phyloP scores from a whole-genome alignment of 805 yeast genomes.

The Spathaspora boniae region DNA sequence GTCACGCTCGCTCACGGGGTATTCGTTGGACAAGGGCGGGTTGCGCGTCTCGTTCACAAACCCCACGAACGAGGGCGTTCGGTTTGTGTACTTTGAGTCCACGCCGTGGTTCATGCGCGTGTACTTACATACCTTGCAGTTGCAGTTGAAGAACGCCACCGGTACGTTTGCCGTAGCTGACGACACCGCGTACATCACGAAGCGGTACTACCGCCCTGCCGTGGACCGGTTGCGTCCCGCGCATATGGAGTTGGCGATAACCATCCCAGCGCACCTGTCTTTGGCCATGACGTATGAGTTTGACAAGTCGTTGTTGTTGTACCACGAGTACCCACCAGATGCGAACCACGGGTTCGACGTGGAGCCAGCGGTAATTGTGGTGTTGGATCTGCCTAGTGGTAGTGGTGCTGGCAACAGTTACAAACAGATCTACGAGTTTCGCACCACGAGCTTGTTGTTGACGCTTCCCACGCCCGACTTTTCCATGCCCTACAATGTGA shows the following conservation, averaged over 20 bases:
- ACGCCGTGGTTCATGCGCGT: slow-evolving; percentile 92
- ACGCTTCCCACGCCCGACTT: slow-evolving; percentile 96
- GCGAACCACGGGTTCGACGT: slow-evolving; percentile 97
- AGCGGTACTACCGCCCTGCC: slow-evolving; percentile 70
- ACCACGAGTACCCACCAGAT: slow-evolving; percentile 98
- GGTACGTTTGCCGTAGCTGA: slow-evolving; percentile 17
- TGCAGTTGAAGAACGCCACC: slow-evolving; percentile 25
- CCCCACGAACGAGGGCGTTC: slow-evolving; percentile 47
- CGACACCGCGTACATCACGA: slow-evolving; percentile 35
- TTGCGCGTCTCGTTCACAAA: slow-evolving; percentile 76
- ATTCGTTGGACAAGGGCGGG: slow-evolving; percentile 89
- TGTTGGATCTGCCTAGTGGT: too few relatives aligned
- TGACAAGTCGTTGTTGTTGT: slow-evolving; percentile 79
- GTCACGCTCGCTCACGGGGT: slow-evolving; percentile 86
- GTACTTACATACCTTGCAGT: slow-evolving; percentile 65
- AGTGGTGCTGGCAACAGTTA: slow-evolving; percentile 15
- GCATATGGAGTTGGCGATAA: slow-evolving; percentile 67
- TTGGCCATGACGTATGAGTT: slow-evolving; percentile 69
- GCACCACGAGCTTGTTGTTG: slow-evolving; percentile 85
- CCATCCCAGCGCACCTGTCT: slow-evolving; percentile 61
- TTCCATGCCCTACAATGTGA: slow-evolving; percentile 97
- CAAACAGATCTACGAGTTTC: slow-evolving; percentile 41
- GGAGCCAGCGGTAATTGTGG: slow-evolving; percentile 80
- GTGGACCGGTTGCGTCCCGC: slow-evolving; percentile 77
- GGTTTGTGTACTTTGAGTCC: slow-evolving; percentile 68